Evolutionary conservation across 179 eudicot genomes (phyloP).

Genomic region (Corrigiola litoralis): DNA sequence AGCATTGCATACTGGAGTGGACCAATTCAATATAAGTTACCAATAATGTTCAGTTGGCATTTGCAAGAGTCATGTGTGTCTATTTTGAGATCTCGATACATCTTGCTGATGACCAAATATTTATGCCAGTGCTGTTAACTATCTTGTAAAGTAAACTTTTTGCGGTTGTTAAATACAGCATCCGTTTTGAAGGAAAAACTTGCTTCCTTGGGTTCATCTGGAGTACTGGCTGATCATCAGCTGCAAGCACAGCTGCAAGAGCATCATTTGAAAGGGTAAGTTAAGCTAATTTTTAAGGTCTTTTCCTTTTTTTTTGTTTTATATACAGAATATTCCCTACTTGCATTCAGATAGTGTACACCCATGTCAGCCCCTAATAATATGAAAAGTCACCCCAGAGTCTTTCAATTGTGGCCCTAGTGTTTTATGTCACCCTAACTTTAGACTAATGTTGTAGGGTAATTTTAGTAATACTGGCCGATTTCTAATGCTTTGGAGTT

Average conservation of each 20-base stretch:
- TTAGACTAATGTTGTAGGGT: too few relatives aligned
- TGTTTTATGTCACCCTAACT: too few relatives aligned
- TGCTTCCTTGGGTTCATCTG: slow-evolving; percentile 91
- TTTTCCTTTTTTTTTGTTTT: not conserved
- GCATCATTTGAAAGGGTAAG: slow-evolving; percentile 91
- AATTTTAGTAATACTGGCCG: too few relatives aligned
- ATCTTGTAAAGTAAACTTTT: not conserved
- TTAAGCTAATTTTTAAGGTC: not conserved
- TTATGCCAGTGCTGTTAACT: not conserved
- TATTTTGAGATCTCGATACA: not conserved
- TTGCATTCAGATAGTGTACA: not conserved
- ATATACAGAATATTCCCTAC: not conserved
- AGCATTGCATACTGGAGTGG: not conserved
- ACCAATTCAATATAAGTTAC: not conserved
- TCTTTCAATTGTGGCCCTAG: too few relatives aligned
- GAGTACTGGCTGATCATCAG: slow-evolving; percentile 95
- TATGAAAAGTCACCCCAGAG: not conserved
- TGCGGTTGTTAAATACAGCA: slow-evolving; percentile 43
- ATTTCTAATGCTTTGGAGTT: too few relatives aligned
- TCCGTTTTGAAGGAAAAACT: slow-evolving; percentile 98
- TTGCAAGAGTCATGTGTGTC: not conserved
- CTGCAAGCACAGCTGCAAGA: slow-evolving; percentile 96
- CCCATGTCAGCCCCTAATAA: not conserved
- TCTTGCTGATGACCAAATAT: not conserved
- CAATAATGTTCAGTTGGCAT: not conserved